These are phyloP conservation scores for Cordyceps militaris DNA, from an alignment of 2,329 filamentous ascomycete genomes.

Conservation along the genomic window DNA sequence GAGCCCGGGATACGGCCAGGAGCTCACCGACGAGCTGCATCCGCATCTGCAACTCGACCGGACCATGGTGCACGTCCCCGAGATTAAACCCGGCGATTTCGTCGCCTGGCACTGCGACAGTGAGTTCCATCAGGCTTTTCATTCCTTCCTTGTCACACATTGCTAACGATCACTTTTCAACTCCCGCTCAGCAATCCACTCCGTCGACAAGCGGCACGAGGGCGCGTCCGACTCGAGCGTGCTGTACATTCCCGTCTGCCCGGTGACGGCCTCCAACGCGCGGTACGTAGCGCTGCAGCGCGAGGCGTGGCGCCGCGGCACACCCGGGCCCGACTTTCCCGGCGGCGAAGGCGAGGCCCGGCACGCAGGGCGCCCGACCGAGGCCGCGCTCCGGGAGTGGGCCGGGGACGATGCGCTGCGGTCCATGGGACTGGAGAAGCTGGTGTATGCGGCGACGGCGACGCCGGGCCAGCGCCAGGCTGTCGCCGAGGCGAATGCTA, in stretches of 20 bases:
- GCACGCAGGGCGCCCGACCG: slow-evolving; percentile 41
- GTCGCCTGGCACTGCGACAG: slow-evolving; percentile 80
- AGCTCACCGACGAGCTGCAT: slow-evolving; percentile 60
- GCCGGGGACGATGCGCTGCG: slow-evolving; percentile 28
- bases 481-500: slow-evolving; percentile 35
- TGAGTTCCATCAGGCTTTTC: slow-evolving; percentile 23
- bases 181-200: slow-evolving; percentile 52
- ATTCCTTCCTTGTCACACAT: not conserved
- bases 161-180: not conserved
- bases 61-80: slow-evolving; percentile 64
- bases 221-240: slow-evolving; percentile 73
- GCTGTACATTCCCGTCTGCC: slow-evolving; percentile 82
- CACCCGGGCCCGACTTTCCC: slow-evolving; percentile 63
- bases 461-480: slow-evolving; percentile 29
- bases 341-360: slow-evolving; percentile 60
- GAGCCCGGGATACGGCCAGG: slow-evolving; percentile 60
- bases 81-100: slow-evolving; percentile 66
- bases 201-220: slow-evolving; percentile 71
- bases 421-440: slow-evolving; percentile 39
- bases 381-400: slow-evolving; percentile 29
- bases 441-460: slow-evolving; percentile 23
- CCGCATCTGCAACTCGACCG: slow-evolving; percentile 61
- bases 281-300: slow-evolving; percentile 64
- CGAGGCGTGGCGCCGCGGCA: slow-evolving; percentile 61
- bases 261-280: slow-evolving; percentile 68